Conservation (phyloP, 192 early-diverging fungal genomes). For the Entomortierella parvispora region DNA sequence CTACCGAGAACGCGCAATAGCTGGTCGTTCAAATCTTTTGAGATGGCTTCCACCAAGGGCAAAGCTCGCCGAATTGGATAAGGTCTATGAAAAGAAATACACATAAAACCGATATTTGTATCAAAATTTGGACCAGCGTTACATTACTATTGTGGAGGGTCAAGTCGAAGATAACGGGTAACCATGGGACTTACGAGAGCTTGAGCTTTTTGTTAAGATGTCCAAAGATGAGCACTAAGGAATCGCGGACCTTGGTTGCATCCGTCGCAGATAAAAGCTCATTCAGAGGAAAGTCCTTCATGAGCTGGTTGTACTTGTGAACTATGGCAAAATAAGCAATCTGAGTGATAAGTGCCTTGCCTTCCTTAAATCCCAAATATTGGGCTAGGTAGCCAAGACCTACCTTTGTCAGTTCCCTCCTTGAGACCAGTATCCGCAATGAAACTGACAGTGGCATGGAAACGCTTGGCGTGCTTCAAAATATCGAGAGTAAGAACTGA, state of each 20-base stretch:
- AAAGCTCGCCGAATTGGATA: conserved; percentile 93
- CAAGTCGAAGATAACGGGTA: conserved; percentile 9
- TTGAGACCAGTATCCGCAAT: conserved; percentile 98
- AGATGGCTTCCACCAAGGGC: conserved; percentile 94
- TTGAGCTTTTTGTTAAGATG: conserved; percentile 99
- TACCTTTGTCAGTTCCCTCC: conserved; percentile 87
- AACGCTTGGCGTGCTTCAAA: conserved; percentile 96
- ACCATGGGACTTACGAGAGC: conserved; percentile 70
- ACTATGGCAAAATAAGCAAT: conserved; percentile 57
- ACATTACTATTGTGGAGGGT: conserved; percentile 34
- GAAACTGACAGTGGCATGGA: conserved; percentile 97
- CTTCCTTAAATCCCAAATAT: background rate
- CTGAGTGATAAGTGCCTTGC: background rate
- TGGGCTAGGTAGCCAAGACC: no score
- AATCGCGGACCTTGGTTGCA: conserved; percentile 80
- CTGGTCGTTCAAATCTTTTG: conserved; percentile 94
- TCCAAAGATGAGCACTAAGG: conserved; percentile 86
- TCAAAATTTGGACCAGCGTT: background rate
- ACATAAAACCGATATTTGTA: background rate
- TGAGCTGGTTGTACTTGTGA: conserved; percentile 94
- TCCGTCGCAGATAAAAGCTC: conserved; percentile 97
- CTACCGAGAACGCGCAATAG: conserved; percentile 87
- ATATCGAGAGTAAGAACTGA: conserved; percentile 91
- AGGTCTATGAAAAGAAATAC: conserved; percentile 52
- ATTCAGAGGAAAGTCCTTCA: conserved; percentile 99